Evolutionary conservation across 768 basidiomycete genomes (phyloP), one percentile per base, ranked within the genome.

Genomic region (Lactarius akahatsu): DNA sequence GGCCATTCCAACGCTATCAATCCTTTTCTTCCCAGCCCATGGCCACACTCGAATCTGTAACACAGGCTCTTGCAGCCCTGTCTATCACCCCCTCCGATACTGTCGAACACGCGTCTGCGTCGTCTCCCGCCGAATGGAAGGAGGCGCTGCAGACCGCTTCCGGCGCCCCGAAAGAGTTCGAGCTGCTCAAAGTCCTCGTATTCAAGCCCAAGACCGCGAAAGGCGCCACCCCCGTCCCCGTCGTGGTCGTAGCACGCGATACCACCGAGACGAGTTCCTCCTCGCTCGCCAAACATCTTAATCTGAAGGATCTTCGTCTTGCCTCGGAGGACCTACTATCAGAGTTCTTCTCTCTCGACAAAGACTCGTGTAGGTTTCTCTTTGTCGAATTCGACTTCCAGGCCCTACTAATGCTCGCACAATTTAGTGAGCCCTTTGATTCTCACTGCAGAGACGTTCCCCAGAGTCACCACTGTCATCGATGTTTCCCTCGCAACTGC

Each of bases 131-230:
- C 0, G 78, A 86, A 55, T 96, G 94, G 94, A 85, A 85, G 70
- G 87, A 87, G 54, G 85, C 88, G 54, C 78, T 97, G 71, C 79
- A 82, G 67, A 80, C 83, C 8, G 76, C 77, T 59, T 70, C 82
- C 45, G 78, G 82, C 15, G 78, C 82, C 28, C 87, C 89, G 1
- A 78, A 78, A 57, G 79, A 80, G 18, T 91, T 89, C 73, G 85
- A 91, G 75, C 82, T 92, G 71, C 83, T 91, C 75, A 95, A 94
- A 77, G 91, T 90, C 57, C 88, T 96, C 71, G 89, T 96, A 63
- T 96, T 93, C 88, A 98, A 98, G 75, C 95, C 95, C 38, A 96
- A 96, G 78, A 94, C 94, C 2, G 90, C 94, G n/a, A 97, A 97
- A 76, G 84, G 86, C 0, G 92, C 91, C 8, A 85, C 83, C 36